Percentiles rank a stretch among this genome's conserved stretches.
Evolutionary conservation across 805 yeast genomes (phyloP).

Genomic region (Ogataea allantospora): DNA sequence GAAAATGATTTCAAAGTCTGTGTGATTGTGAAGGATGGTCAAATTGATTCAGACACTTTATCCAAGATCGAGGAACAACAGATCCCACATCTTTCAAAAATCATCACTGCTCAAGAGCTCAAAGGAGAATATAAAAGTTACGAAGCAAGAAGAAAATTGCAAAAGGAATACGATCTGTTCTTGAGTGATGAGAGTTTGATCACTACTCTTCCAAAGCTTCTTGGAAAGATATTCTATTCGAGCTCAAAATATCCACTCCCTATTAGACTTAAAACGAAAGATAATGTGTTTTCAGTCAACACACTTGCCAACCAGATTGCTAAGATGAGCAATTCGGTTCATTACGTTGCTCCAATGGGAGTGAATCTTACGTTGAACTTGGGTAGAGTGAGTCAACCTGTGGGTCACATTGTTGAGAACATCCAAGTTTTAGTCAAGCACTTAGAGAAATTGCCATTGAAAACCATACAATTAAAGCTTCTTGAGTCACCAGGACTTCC

Average conservation of each 20-base stretch:
- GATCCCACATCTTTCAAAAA: constrained; percentile 47
- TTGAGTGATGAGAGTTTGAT: constrained; percentile 81
- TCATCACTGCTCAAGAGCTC: constrained; percentile 70
- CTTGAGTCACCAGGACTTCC: constrained; percentile 81
- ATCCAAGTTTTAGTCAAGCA: constrained; percentile 50
- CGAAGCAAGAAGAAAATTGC: constrained; percentile 80
- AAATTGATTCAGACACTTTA: constrained; percentile 43
- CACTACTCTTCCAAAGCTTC: constrained; percentile 73
- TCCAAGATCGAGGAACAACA: constrained; percentile 45
- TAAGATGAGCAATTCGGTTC: constrained; percentile 56
- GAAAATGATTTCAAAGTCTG: constrained; percentile 53
- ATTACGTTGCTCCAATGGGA: constrained; percentile 70
- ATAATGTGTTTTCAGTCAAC: constrained; percentile 38
- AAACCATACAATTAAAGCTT: constrained; percentile 65
- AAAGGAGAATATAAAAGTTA: constrained; percentile 85
- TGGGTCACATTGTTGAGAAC: constrained; percentile 58
- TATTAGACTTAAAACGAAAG: constrained; percentile 42
- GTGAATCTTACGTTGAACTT: constrained; percentile 62
- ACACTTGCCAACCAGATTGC: constrained; percentile 59
- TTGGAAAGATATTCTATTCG: constrained; percentile 77
- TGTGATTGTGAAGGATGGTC: constrained; percentile 65
- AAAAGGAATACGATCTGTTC: constrained; percentile 68
- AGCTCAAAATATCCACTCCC: constrained; percentile 66
- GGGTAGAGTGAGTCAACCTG: constrained; percentile 52
- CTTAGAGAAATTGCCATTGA: constrained; percentile 45